phyloP scores from a whole-genome alignment of 139 green algal species.

The Microglena sp. region DNA sequence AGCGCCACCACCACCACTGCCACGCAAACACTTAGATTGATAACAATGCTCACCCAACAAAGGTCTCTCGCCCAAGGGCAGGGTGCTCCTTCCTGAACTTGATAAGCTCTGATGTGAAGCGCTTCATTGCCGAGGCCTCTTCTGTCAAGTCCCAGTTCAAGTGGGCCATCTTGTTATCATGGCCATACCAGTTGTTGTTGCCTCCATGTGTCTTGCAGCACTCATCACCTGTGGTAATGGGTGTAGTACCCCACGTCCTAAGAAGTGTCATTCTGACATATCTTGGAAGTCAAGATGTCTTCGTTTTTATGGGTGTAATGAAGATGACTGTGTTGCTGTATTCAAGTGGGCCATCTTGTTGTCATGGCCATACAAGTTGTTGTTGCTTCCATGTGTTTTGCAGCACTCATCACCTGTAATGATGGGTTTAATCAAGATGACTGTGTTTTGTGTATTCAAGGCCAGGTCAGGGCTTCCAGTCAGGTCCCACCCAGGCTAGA shows the following conservation, averaged over 20 bases:
- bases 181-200: conserved; percentile 99
- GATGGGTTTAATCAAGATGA: too few relatives aligned
- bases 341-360: conserved; percentile 64
- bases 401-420: conserved; percentile 87
- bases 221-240: conserved; percentile 70
- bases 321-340: too few relatives aligned
- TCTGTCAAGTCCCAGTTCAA: conserved; percentile 66
- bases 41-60: conserved; percentile 48
- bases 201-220: conserved; percentile 65
- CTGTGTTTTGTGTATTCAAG: too few relatives aligned
- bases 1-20: too few relatives aligned
- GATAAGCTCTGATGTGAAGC: conserved; percentile 63
- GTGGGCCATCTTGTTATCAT: conserved; percentile 75
- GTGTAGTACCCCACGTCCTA: background rate
- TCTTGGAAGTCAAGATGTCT: too few relatives aligned
- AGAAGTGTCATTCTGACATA: too few relatives aligned
- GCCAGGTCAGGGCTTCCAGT: too few relatives aligned
- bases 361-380: conserved; percentile 99
- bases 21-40: too few relatives aligned
- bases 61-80: conserved; percentile 65
- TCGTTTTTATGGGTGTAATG: too few relatives aligned
- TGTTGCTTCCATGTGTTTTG: conserved; percentile 84
- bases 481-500: too few relatives aligned
- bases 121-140: conserved; percentile 11
- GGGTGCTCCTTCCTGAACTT: conserved; percentile 72